These are phyloP conservation scores for Fraxinus albicans DNA, from an alignment of 305 asterid species.

Conservation along the genomic window DNA sequence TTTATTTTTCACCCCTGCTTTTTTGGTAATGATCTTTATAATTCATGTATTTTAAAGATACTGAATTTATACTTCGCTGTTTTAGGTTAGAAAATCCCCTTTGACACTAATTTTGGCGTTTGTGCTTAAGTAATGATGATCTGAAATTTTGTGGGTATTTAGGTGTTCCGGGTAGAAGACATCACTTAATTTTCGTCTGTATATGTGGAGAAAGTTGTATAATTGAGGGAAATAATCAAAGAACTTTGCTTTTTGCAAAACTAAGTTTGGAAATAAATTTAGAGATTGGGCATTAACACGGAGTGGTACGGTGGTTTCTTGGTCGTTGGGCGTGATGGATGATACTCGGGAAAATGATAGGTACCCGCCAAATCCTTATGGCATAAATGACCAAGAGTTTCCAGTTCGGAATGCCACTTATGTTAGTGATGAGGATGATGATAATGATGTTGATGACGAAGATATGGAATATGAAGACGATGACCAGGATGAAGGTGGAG, in stretches of 20 bases:
- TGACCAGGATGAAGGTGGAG: slow-evolving; percentile 27
- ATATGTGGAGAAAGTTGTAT: not conserved
- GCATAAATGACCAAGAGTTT: slow-evolving; percentile 29
- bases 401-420: slow-evolving; percentile 15
- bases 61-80: not conserved
- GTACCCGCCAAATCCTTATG: slow-evolving; percentile 34
- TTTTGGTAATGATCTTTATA: not conserved
- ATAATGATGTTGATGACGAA: slow-evolving; percentile 9
- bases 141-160: not conserved
- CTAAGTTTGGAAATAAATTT: slow-evolving; percentile 3
- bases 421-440: slow-evolving; percentile 32
- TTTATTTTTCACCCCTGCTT: not conserved
- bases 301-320: slow-evolving; percentile 18
- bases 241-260: not conserved
- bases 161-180: slow-evolving; percentile 1
- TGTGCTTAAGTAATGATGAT: not conserved
- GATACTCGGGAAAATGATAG: slow-evolving; percentile 48
- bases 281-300: not conserved
- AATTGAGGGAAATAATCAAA: not conserved
- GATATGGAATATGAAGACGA: slow-evolving; percentile 29
- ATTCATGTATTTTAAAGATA: slow-evolving; percentile 6
- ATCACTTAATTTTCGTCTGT: not conserved
- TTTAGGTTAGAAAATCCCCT: not conserved
- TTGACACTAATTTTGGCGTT: not conserved
- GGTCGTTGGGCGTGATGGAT: slow-evolving; percentile 35